Base-by-base conservation (phyloP, 768 basidiomycete species). In the Auriscalpium microsporum region DNA sequence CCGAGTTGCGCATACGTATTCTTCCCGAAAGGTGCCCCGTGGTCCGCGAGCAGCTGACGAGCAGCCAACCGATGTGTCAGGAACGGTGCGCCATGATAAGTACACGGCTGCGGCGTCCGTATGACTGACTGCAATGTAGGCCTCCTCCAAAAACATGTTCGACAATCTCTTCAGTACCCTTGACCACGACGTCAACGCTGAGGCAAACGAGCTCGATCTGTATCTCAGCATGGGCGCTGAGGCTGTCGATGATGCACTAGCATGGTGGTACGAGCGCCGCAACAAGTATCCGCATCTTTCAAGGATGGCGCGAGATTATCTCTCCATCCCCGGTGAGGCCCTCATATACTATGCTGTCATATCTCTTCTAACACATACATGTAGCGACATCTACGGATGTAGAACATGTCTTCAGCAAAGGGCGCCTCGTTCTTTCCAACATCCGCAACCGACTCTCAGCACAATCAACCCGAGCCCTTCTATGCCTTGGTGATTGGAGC, bases 401-500 rank as follows among this genome's bases (percentile, higher is more conserved):
- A 33, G 67, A 71, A 50, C 58, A 56, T 0, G 44, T 66, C 4
- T 72, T 71, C 48, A 69, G 66, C 52, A 50, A 53, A 14, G 63
- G 67, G 5, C 58, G 62, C 0, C 58, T 67, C 6, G 28, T 72
- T 2, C 57, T 73, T 3, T 60, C 63, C 5, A 66, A 72, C 48
- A 45, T 65, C 11, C 58, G 59, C 2, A 68, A 60, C 51, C 45
- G 61, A 0, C 56, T 73, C 14, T 62, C 59, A 16, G 62, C 60
- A 1, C 63, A 72, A 56, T 60, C 64, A 2, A 69, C 62, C 0
- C 55, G 61, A 13, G 68, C 67, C 1, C 56, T 71, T 8, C 40
- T 72, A 36, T 73, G 72, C 51, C 52, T 72, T 1, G 61, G 67
- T 9, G 50, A 38, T 9, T 74, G 72, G 71, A 66, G 64, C 44